These are phyloP conservation scores for Trichosporon ovoides DNA, from an alignment of 1,284 basidiomycete species.

Conservation along the genomic window DNA sequence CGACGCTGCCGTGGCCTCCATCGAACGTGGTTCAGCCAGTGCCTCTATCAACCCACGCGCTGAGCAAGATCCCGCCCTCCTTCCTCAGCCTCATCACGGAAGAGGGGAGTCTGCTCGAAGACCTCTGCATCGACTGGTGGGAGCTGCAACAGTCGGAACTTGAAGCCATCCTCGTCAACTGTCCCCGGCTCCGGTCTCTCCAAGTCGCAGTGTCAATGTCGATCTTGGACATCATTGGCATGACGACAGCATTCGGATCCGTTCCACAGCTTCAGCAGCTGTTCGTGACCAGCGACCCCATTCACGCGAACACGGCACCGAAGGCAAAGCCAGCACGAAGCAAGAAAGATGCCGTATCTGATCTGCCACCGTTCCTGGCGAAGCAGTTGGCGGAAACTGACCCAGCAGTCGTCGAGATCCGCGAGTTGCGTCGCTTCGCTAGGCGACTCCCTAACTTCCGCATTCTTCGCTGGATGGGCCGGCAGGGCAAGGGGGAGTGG, in stretches of 20 bases:
- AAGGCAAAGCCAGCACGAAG: constrained; percentile 11
- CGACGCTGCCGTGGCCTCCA: constrained; percentile 26
- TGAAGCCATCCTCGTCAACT: constrained; percentile 17
- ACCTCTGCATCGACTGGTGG: constrained; percentile 34
- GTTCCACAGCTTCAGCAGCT: constrained; percentile 21
- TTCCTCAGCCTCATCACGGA: constrained; percentile 20
- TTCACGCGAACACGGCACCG: constrained; percentile 8
- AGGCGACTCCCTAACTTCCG: constrained; percentile 25
- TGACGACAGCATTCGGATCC: constrained; percentile 21
- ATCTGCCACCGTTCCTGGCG: constrained; percentile 13
- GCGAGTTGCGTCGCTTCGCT: constrained; percentile 30
- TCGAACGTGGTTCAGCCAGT: constrained; percentile 4
- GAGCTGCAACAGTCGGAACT: constrained; percentile 17
- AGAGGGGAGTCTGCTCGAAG: constrained; percentile 14
- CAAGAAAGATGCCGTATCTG: not conserved
- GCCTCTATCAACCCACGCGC: constrained; percentile 13
- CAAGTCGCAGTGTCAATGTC: constrained; percentile 17
- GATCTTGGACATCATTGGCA: constrained; percentile 22
- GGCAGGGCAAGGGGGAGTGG: constrained; percentile 33
- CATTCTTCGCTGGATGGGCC: constrained; percentile 26
- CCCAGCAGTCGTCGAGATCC: constrained; percentile 22
- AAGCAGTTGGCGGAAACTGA: constrained; percentile 20
- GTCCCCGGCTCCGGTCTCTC: constrained; percentile 16
- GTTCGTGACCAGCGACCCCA: constrained; percentile 18
- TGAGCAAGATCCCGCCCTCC: constrained; percentile 11